Conservation (phyloP, 495 filamentous ascomycete species). For the Hypoxylon trugodes region DNA sequence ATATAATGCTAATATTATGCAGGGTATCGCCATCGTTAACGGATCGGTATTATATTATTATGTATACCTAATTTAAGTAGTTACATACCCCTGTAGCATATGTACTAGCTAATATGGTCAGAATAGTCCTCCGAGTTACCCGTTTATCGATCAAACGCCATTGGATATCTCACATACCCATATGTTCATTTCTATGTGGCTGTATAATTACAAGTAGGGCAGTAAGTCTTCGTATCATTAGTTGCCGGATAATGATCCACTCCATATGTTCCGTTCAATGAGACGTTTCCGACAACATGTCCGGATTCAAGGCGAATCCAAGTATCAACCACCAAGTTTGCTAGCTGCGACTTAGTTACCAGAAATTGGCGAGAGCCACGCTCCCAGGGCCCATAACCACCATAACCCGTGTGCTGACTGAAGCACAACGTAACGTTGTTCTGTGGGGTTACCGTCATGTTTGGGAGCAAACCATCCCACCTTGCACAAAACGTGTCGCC, state of each 20-base stretch:
- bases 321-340: constrained; percentile 60
- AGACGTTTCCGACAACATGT: constrained; percentile 62
- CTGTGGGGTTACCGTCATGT: constrained; percentile 41
- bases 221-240: constrained; percentile 48
- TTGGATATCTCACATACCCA: no score
- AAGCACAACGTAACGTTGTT: constrained; percentile 67
- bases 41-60: no score
- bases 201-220: constrained; percentile 39
- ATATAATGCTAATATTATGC: no score
- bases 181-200: background rate
- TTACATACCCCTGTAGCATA: background rate
- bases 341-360: constrained; percentile 49
- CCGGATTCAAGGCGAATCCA: constrained; percentile 74
- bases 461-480: constrained; percentile 49
- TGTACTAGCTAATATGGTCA: no score
- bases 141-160: no score
- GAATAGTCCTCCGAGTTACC: no score
- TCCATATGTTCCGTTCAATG: constrained; percentile 74
- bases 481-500: constrained; percentile 70
- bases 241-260: constrained; percentile 63
- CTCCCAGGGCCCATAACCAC: constrained; percentile 72
- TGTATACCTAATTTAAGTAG: no score
- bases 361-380: constrained; percentile 68
- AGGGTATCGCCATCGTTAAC: no score
- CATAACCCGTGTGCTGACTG: constrained; percentile 74